phyloP scores from a whole-genome alignment of 306 rosid genomes.

The Cucumis hystrix region DNA sequence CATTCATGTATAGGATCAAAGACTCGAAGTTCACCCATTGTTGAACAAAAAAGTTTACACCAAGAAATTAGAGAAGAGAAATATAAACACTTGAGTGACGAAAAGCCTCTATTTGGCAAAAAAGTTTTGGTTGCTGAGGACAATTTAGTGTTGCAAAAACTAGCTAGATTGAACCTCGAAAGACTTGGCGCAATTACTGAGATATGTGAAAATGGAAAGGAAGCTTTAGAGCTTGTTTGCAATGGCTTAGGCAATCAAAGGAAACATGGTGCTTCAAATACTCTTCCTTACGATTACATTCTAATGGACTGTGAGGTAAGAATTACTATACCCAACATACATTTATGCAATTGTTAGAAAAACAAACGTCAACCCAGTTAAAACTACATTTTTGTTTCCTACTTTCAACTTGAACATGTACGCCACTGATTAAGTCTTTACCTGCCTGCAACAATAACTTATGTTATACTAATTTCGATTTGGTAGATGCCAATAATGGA shows the following conservation, averaged over 20 bases:
- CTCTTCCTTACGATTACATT: conserved; percentile 51
- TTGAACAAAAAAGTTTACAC: neutral
- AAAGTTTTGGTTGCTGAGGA: conserved; percentile 61
- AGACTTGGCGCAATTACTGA: conserved; percentile 40
- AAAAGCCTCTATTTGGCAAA: conserved; percentile 35
- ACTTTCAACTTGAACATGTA: neutral
- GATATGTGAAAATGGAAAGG: conserved; percentile 42
- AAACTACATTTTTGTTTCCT: neutral
- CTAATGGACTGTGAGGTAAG: conserved; percentile 76
- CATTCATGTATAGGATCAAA: neutral
- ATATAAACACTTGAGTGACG: neutral
- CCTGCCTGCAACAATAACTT: neutral
- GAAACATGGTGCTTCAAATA: conserved; percentile 2
- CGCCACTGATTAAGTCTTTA: neutral
- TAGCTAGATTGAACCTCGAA: conserved; percentile 15
- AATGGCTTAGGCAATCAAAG: conserved; percentile 15
- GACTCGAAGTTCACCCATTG: neutral
- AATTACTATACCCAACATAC: neutral
- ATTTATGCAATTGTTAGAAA: neutral
- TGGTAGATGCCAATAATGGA: conserved; percentile 56
- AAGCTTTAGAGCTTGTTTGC: conserved; percentile 30
- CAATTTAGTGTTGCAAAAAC: conserved; percentile 3
- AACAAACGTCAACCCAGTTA: neutral
- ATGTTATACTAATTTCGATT: neutral
- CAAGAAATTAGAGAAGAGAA: conserved; percentile 24